Conservation (phyloP, 163 green algal genomes). For the Dunaliella salina region DNA sequence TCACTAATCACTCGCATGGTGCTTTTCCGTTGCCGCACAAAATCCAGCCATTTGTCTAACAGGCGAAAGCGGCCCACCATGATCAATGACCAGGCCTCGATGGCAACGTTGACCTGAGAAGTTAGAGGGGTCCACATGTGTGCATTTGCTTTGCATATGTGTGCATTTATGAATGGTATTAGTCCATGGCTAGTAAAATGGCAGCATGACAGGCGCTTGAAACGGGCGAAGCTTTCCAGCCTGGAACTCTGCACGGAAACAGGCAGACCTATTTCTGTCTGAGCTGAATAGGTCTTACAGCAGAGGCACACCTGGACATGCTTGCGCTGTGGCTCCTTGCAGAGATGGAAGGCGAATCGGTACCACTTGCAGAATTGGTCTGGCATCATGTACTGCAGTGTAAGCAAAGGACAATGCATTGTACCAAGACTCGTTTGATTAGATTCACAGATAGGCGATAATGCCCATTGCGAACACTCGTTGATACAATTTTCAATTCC, state of each 20-base stretch:
- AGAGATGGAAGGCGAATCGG: constrained; percentile 42
- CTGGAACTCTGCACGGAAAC: no score
- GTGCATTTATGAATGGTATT: no score
- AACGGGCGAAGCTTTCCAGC: no score
- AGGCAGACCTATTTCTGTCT: no score
- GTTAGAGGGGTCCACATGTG: neutral
- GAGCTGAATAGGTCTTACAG: no score
- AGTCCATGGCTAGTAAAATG: no score
- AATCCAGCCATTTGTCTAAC: constrained; percentile 43
- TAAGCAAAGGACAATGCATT: neutral
- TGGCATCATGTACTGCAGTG: constrained; percentile 35
- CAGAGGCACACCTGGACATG: constrained; percentile 35
- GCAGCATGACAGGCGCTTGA: no score
- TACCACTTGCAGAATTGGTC: constrained; percentile 47
- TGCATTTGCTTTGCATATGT: neutral
- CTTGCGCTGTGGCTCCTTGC: constrained; percentile 33
- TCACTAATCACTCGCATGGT: constrained; percentile 34
- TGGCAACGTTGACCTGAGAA: constrained; percentile 17
- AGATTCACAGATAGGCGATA: no score
- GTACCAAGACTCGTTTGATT: neutral
- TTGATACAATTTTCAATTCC: no score
- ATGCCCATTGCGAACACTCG: no score
- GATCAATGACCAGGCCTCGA: constrained; percentile 34
- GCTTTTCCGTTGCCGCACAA: constrained; percentile 13
- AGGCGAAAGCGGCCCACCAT: constrained; percentile 44